These are phyloP conservation scores for Mycena polygramma DNA, from an alignment of 768 basidiomycete species.

Conservation along the genomic window DNA sequence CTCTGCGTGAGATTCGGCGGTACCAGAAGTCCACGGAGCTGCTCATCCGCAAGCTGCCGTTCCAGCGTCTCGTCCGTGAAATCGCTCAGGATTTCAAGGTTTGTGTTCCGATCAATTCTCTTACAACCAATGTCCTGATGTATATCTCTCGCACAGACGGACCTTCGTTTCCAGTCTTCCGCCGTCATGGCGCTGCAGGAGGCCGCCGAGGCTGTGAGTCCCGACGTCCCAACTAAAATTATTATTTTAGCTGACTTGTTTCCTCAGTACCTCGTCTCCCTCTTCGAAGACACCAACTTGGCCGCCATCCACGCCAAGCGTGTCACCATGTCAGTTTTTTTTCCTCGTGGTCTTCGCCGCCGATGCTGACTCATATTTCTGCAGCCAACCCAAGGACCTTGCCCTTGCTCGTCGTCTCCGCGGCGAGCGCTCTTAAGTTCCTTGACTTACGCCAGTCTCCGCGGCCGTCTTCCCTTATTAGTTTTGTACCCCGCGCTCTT, in stretches of 20 bases:
- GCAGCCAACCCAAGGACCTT: slow-evolving; percentile 89
- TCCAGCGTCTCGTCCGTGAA: slow-evolving; percentile 98
- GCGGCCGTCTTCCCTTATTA: not conserved
- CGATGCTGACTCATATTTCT: slow-evolving; percentile 38
- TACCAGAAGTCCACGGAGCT: slow-evolving; percentile 99
- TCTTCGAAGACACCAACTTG: slow-evolving; percentile 93
- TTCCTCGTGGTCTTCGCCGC: not conserved
- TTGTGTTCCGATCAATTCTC: slow-evolving; percentile 32
- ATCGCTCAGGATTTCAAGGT: slow-evolving; percentile 98
- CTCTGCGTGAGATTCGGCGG: slow-evolving; percentile 97
- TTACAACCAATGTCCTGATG: slow-evolving; percentile 24
- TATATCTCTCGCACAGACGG: slow-evolving; percentile 64
- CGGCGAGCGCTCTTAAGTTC: slow-evolving; percentile 81
- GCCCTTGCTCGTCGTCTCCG: slow-evolving; percentile 89
- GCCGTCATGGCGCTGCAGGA: slow-evolving; percentile 96
- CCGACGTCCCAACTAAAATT: not conserved
- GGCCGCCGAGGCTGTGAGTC: slow-evolving; percentile 78
- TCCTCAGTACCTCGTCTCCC: slow-evolving; percentile 75
- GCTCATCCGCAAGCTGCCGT: slow-evolving; percentile 98
- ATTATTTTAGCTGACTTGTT: not conserved
- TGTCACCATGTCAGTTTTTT: slow-evolving; percentile 44
- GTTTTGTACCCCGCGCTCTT: slow-evolving; percentile 13
- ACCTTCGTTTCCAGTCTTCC: slow-evolving; percentile 95
- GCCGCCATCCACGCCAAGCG: slow-evolving; percentile 93
- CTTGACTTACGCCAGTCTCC: not conserved